A percentile compares a stretch with the other conserved stretches of the same genome.
phyloP scores from a whole-genome alignment of 306 rosid species.

The Calophaca sinica region DNA sequence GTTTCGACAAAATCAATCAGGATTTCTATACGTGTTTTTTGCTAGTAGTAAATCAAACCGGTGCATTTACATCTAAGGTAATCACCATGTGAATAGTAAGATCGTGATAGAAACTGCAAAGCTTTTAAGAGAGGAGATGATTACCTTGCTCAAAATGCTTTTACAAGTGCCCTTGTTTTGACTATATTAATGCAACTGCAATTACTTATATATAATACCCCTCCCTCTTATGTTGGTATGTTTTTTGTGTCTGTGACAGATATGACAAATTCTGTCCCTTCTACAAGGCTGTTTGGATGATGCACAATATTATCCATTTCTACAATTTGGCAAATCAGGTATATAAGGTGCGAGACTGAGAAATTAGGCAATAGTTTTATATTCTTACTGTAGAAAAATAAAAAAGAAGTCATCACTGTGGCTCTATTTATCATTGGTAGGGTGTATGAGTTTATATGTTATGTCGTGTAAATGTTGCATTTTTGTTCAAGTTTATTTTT shows the following conservation, averaged over 20 bases:
- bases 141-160: slow-evolving; percentile 99
- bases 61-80: no score
- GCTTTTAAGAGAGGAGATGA: slow-evolving; percentile 88
- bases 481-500: no score
- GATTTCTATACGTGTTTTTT: slow-evolving; percentile 11
- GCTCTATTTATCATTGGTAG: no score
- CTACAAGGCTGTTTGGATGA: slow-evolving; percentile 99
- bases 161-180: slow-evolving; percentile 59
- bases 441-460: no score
- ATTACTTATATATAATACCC: no score
- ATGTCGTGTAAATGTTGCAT: no score
- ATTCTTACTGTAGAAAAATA: no score
- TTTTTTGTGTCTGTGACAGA: slow-evolving; percentile 55
- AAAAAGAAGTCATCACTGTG: no score
- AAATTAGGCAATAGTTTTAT: no score
- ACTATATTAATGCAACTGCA: no score
- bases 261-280: slow-evolving; percentile 98
- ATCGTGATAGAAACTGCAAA: slow-evolving; percentile 98
- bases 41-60: slow-evolving; percentile 10
- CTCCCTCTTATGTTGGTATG: slow-evolving; percentile 6
- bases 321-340: slow-evolving; percentile 98
- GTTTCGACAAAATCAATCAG: slow-evolving; percentile 28
- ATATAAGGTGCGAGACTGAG: neutral
- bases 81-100: slow-evolving; percentile 60
- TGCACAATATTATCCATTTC: slow-evolving; percentile 99